Conservation (phyloP, 2,329 filamentous ascomycete species). For the Capronia epimyces region DNA sequence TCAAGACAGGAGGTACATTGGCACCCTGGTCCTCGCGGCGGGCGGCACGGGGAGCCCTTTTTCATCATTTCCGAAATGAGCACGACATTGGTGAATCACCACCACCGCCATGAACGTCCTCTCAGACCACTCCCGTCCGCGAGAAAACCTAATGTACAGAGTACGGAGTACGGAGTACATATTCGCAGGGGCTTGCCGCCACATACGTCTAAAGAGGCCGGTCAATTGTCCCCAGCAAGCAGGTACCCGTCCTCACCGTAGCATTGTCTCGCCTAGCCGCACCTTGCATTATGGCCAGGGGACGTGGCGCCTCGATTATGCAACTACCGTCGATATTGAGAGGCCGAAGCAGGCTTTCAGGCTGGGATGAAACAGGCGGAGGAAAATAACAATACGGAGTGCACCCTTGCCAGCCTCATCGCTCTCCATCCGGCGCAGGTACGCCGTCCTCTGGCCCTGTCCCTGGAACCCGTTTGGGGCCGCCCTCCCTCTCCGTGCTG, state of each 20-base stretch:
- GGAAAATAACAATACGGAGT: neutral
- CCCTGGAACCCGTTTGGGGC: slow-evolving; percentile 19
- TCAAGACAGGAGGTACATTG: neutral
- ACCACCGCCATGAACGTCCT: neutral
- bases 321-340: too few species aligned
- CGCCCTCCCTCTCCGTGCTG: neutral
- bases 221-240: neutral
- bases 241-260: neutral
- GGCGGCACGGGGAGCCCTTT: neutral
- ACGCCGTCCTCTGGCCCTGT: slow-evolving; percentile 31
- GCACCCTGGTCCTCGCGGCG: neutral
- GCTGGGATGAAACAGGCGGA: neutral
- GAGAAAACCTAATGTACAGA: too few species aligned
- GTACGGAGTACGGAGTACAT: neutral
- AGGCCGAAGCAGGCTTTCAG: too few species aligned
- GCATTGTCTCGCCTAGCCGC: neutral
- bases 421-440: slow-evolving; percentile 29
- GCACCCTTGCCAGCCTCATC: too few species aligned
- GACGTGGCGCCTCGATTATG: too few species aligned
- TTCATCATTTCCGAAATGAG: neutral
- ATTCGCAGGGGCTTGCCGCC: neutral
- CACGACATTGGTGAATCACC: too few species aligned
- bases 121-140: neutral
- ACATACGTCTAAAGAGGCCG: neutral
- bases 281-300: too few species aligned